Conservation (phyloP, 2,329 filamentous ascomycete species). For the Fusarium oxysporum region DNA sequence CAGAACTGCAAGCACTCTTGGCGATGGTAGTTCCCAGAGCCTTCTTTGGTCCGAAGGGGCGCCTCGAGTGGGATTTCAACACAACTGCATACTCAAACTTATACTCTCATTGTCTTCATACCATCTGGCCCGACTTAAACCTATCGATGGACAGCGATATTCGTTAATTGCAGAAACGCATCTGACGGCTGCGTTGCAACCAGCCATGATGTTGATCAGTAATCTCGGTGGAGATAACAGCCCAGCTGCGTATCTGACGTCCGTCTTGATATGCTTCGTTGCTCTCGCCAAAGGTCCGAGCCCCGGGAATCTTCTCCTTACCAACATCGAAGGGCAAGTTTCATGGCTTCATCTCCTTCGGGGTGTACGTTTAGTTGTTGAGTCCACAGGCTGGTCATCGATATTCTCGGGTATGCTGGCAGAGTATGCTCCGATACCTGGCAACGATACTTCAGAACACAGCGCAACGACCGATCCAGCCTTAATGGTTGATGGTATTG, state of each 20-base stretch:
- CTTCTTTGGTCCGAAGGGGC: not conserved
- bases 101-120: not conserved
- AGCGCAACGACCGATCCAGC: not conserved
- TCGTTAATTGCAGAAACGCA: not conserved
- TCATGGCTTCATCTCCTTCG: not conserved
- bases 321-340: not conserved
- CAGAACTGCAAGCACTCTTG: not conserved
- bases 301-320: not conserved
- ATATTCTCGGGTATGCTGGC: not conserved
- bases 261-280: not conserved
- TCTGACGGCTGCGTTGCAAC: not conserved
- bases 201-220: not conserved
- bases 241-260: not conserved
- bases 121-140: not conserved
- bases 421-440: not conserved
- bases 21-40: fast-evolving
- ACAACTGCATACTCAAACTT: not conserved
- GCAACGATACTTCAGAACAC: fast-evolving
- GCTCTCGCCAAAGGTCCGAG: not conserved
- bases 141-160: not conserved
- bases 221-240: not conserved
- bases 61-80: not conserved
- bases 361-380: not conserved
- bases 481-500: not conserved
- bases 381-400: not conserved